These are phyloP conservation scores for Phascolomyces articulosus DNA, from an alignment of 371 early-diverging fungal species.

Conservation along the genomic window DNA sequence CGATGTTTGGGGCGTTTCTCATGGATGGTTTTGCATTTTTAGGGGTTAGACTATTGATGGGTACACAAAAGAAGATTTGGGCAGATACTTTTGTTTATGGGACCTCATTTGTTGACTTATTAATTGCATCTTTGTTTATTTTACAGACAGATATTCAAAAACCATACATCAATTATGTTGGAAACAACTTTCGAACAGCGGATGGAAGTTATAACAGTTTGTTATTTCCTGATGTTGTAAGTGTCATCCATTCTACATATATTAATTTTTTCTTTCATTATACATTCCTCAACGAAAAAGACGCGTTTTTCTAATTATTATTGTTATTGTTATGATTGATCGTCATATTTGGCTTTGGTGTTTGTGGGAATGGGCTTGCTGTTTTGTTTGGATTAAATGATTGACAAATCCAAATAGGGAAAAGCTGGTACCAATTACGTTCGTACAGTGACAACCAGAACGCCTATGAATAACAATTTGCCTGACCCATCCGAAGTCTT, in stretches of 20 bases:
- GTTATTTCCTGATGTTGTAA: constrained; percentile 43
- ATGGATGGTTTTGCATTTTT: too few species aligned
- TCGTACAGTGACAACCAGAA: constrained; percentile 32
- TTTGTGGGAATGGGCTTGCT: too few species aligned
- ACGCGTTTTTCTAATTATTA: background rate
- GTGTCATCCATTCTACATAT: constrained; percentile 1
- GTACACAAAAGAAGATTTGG: too few species aligned
- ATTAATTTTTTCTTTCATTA: too few species aligned
- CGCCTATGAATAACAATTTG: constrained; percentile 26
- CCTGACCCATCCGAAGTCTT: constrained; percentile 39
- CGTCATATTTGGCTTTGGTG: too few species aligned
- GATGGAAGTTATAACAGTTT: constrained; percentile 55
- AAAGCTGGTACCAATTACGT: constrained; percentile 45
- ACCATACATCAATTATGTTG: constrained; percentile 44
- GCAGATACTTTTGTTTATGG: too few species aligned
- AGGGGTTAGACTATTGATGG: background rate
- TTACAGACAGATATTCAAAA: constrained; percentile 43
- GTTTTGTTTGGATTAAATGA: too few species aligned
- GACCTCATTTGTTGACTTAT: too few species aligned
- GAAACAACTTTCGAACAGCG: constrained; percentile 44
- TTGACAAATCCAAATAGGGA: too few species aligned
- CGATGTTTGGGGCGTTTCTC: background rate
- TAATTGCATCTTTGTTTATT: constrained; percentile 9
- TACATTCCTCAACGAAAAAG: too few species aligned
- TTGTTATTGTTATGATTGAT: too few species aligned